Evolutionary conservation across 2,329 filamentous ascomycete species (phyloP).

Genomic region (Pseudogymnoascus sp.): DNA sequence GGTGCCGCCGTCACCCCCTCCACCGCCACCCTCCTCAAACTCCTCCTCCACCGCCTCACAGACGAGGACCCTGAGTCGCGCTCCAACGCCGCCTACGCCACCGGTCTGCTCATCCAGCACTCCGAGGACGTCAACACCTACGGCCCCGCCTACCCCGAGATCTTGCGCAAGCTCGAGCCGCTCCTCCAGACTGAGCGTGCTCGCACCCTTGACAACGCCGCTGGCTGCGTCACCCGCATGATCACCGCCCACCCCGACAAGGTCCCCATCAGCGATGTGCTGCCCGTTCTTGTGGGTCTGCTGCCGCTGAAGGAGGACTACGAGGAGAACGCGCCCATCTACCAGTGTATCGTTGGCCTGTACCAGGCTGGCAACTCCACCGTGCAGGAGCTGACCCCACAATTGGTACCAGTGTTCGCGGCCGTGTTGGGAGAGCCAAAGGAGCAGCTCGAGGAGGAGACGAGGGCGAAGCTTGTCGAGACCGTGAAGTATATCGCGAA

Average conservation of each 20-base stretch:
- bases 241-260: slow-evolving; percentile 80
- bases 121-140: slow-evolving; percentile 66
- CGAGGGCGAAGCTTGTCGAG: slow-evolving; percentile 56
- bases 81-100: slow-evolving; percentile 90
- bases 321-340: slow-evolving; percentile 93
- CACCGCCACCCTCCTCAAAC: slow-evolving; percentile 67
- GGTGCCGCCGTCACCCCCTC: slow-evolving; percentile 71
- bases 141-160: slow-evolving; percentile 63
- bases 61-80: slow-evolving; percentile 89
- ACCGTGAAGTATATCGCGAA: slow-evolving; percentile 41
- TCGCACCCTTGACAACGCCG: slow-evolving; percentile 84
- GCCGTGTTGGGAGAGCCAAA: slow-evolving; percentile 63
- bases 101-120: slow-evolving; percentile 75
- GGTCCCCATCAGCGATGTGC: slow-evolving; percentile 71
- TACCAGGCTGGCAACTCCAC: slow-evolving; percentile 65
- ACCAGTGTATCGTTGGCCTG: slow-evolving; percentile 79
- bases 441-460: slow-evolving; percentile 68
- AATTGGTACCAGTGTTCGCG: slow-evolving; percentile 63
- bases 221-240: slow-evolving; percentile 85
- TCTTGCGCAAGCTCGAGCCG: slow-evolving; percentile 79
- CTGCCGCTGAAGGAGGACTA: slow-evolving; percentile 88
- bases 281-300: slow-evolving; percentile 69
- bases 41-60: slow-evolving; percentile 75
- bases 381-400: slow-evolving; percentile 60
- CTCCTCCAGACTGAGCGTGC: slow-evolving; percentile 70